These are phyloP conservation scores for Zygoascus ofunaensis DNA, from an alignment of 805 yeast genomes.

Conservation along the genomic window DNA sequence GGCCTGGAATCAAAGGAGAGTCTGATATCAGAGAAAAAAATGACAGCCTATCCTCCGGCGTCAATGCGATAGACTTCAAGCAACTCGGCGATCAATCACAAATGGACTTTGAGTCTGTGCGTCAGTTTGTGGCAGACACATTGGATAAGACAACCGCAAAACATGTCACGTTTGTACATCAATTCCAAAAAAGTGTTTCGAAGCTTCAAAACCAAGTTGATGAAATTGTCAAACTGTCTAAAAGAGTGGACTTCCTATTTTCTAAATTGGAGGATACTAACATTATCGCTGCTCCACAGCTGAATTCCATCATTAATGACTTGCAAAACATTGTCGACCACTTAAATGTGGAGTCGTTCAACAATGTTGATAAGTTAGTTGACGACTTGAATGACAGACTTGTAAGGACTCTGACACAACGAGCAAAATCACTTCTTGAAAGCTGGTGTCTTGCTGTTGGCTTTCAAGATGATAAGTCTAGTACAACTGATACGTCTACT, in stretches of 20 bases:
- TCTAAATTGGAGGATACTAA: neutral
- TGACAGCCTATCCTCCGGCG: too few species aligned
- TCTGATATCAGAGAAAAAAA: slow-evolving; percentile 33
- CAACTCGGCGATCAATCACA: neutral
- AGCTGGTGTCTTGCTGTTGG: slow-evolving; percentile 20
- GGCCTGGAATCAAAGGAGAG: slow-evolving; percentile 47
- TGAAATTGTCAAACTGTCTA: slow-evolving; percentile 23
- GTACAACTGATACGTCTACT: neutral
- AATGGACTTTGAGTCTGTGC: neutral
- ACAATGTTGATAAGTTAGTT: slow-evolving; percentile 29
- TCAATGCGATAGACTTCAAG: neutral
- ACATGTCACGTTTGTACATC: slow-evolving; percentile 25
- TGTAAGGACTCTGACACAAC: slow-evolving; percentile 20
- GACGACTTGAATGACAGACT: slow-evolving; percentile 29
- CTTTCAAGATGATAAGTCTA: neutral
- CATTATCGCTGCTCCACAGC: neutral
- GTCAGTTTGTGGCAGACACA: slow-evolving; percentile 9
- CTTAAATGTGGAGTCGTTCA: slow-evolving; percentile 32
- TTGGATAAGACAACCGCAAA: slow-evolving; percentile 24
- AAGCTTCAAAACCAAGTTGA: slow-evolving; percentile 27
- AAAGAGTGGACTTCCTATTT: neutral
- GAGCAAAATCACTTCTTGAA: slow-evolving; percentile 21
- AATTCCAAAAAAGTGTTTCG: slow-evolving; percentile 28
- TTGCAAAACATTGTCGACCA: slow-evolving; percentile 33
- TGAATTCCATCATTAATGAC: neutral